Evolutionary conservation across 2,329 filamentous ascomycete genomes (phyloP), one percentile per base, ranked within the genome.

Genomic region (Dactylellina sp.): DNA sequence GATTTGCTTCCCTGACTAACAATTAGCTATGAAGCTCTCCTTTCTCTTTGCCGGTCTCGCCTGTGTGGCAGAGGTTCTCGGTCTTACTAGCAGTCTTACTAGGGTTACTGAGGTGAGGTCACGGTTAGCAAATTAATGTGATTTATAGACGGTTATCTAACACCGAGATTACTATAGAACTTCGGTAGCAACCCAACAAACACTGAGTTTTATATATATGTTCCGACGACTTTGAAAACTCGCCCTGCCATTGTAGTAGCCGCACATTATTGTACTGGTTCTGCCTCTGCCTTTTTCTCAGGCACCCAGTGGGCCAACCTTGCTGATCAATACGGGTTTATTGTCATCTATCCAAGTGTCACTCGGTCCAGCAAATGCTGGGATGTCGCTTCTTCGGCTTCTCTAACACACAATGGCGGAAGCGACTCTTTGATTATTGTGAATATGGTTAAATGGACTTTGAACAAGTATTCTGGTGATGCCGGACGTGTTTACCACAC

Each of bases 391-490:
- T 86, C 84, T 7, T 82, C 82, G 40, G 82, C 82, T 7, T 82
- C 86, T 0, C 82, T 89, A 1, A 85, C 83, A 1, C 86, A 87
- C 76, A 82, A 85, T 63, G 86, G 85, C 6, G 86, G 86, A 20
- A 85, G 85, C 1, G 85, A 89, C 79, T 85, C 83, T 53, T 84
- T 84, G 44, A 82, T 83, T 0, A 86, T 89, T 65, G 85, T 84
- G 22, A 87, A 85, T 77, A 88, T 89, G 86, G 86, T 88, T 50
- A 81, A 80, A 40, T 88, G 86, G 76, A 82, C 85, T 2, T 79
- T 88, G n/a, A 75, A 78, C 7, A 82, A 82, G 77, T 87, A 88
- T 80, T 81, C 81, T 1, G 86, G 82, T 24, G 84, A 89, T 77
- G 77, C 82, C 28, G 81, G 78, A 72, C 82, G 82, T 62, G 85